Evolutionary conservation across 768 basidiomycete genomes (phyloP).

Genomic region (Agaricus blazei): DNA sequence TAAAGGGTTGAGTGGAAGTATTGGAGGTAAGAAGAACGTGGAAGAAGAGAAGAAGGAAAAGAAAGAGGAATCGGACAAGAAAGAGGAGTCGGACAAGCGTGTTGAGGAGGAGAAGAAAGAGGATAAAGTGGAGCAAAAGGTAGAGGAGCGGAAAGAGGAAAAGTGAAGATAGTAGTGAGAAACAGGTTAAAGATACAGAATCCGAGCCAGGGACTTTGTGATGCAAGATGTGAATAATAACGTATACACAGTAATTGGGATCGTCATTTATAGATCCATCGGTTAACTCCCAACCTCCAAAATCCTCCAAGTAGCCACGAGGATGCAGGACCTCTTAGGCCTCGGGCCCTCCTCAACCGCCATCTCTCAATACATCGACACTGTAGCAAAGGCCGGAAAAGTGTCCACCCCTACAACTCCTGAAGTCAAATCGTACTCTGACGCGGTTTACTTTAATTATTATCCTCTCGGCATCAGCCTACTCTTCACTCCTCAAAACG

Average conservation of each 20-base stretch:
- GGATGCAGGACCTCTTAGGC: constrained; percentile 41
- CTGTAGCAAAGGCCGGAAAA: constrained; percentile 24
- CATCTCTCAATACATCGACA: constrained; percentile 38
- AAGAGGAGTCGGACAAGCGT: constrained; percentile 1
- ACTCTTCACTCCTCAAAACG: constrained; percentile 61
- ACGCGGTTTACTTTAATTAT: constrained; percentile 87
- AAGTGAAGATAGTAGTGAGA: background rate
- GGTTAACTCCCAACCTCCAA: too few species aligned
- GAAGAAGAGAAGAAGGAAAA: constrained; percentile 6
- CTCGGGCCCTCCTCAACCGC: constrained; percentile 40
- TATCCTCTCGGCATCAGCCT: constrained; percentile 75
- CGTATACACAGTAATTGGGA: background rate
- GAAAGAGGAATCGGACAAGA: constrained; percentile 10
- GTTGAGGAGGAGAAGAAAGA: constrained; percentile 4
- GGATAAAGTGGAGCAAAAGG: constrained; percentile 8
- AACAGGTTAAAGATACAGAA: background rate
- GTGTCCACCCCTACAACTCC: constrained; percentile 25
- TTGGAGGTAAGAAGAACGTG: constrained; percentile 10
- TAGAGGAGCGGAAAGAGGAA: too few species aligned
- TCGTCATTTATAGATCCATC: too few species aligned
- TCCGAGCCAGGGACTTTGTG: background rate
- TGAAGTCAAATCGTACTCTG: constrained; percentile 74
- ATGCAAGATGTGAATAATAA: too few species aligned
- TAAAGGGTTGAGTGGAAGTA: constrained; percentile 44
- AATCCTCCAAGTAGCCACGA: background rate